Evolutionary conservation across 768 basidiomycete species (phyloP).

Genomic region (Russula vinacea): DNA sequence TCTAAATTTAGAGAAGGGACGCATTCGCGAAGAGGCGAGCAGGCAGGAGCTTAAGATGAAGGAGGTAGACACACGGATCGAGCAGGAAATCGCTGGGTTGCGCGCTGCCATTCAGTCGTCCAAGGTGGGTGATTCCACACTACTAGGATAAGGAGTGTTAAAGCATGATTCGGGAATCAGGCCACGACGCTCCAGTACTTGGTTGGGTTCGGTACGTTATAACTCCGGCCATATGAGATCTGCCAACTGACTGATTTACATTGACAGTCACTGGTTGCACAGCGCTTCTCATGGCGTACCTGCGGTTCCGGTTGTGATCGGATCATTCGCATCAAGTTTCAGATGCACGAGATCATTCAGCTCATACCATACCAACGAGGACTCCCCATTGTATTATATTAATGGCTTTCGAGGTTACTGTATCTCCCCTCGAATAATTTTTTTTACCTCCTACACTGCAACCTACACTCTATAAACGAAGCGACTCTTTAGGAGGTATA

Average conservation of each 20-base stretch:
- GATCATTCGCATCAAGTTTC: not conserved
- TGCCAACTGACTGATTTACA: conserved; percentile 23
- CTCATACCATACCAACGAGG: not conserved
- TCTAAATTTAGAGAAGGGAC: conserved; percentile 93
- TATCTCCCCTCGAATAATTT: conserved; percentile 2
- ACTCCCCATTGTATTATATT: conserved; percentile 6
- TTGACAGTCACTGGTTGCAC: conserved; percentile 78
- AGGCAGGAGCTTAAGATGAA: conserved; percentile 94
- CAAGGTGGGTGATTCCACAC: conserved; percentile 50
- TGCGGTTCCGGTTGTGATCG: conserved; percentile 57
- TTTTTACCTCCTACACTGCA: not conserved
- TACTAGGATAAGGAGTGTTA: not conserved
- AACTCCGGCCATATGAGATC: not conserved
- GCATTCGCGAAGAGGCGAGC: conserved; percentile 89
- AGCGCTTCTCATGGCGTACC: conserved; percentile 82
- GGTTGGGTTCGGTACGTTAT: conserved; percentile 73
- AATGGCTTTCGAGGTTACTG: not conserved
- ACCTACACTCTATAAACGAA: conserved; percentile 11
- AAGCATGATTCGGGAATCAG: conserved; percentile 37
- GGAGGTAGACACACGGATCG: conserved; percentile 95
- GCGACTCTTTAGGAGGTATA: not conserved
- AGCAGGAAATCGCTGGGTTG: conserved; percentile 88
- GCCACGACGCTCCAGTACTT: conserved; percentile 85
- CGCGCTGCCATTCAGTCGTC: conserved; percentile 81
- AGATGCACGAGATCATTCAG: not conserved